Percentiles rank a stretch among this genome's conserved stretches.
Evolutionary conservation across 208 protist species (phyloP).

Genomic region (Crithidia sp.): DNA sequence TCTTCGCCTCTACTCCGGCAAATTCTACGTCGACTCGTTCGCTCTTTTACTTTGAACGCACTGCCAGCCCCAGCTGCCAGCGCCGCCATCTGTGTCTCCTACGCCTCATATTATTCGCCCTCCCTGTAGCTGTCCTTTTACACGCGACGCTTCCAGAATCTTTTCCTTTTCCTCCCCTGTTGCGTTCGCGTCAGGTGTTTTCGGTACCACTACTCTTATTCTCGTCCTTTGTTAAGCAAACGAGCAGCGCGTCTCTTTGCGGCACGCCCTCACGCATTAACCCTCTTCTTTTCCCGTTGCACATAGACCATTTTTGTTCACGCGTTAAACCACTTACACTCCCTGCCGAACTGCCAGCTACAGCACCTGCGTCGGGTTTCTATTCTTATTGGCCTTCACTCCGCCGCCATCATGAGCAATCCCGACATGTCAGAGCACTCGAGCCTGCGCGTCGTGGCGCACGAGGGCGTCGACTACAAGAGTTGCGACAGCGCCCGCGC

Average conservation of each 20-base stretch:
- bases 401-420: neutral
- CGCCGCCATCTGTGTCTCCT: too few species aligned
- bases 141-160: neutral
- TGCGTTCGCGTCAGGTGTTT: neutral
- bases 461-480: slow-evolving; percentile 57
- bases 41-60: too few species aligned
- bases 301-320: too few species aligned
- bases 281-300: neutral
- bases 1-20: too few species aligned
- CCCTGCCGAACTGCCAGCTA: neutral
- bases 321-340: too few species aligned
- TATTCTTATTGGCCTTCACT: slow-evolving; percentile 12
- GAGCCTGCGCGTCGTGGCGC: slow-evolving; percentile 26
- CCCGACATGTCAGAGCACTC: slow-evolving; percentile 4
- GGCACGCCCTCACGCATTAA: neutral
- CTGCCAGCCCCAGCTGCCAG: too few species aligned
- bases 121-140: too few species aligned
- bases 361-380: slow-evolving; percentile 1
- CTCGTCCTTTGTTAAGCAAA: neutral
- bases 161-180: neutral
- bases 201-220: too few species aligned
- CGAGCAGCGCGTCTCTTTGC: neutral
- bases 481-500: slow-evolving; percentile 63
- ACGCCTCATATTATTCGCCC: too few species aligned
- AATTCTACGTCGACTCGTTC: too few species aligned